These are phyloP conservation scores for Rutstroemia sp. DNA, from an alignment of 2,329 filamentous ascomycete genomes.

Conservation along the genomic window DNA sequence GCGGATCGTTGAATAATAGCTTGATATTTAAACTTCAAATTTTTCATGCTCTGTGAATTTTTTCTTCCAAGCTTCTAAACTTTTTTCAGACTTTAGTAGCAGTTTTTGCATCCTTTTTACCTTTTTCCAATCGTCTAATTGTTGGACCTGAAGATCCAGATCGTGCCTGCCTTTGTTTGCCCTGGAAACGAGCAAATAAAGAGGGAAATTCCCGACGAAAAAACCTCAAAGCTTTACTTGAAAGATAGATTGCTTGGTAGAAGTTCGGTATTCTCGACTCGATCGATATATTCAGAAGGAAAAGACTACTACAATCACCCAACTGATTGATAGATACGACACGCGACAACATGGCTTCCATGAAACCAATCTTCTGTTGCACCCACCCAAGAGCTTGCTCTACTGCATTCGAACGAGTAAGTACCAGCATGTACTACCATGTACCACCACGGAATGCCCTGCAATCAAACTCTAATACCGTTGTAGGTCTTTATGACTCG, in stretches of 20 bases:
- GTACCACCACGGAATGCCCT: neutral
- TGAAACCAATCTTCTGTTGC: constrained; percentile 80
- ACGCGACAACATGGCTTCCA: constrained; percentile 49
- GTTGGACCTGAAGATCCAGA: neutral
- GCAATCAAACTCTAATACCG: constrained; percentile 7
- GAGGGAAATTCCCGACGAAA: neutral
- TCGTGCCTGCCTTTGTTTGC: constrained; percentile 1
- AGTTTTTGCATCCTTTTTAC: neutral
- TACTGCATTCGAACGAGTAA: constrained; percentile 90
- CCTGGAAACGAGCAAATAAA: constrained; percentile 6
- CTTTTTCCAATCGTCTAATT: neutral
- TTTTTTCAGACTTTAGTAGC: neutral
- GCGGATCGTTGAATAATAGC: too few species aligned
- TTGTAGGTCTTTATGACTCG: constrained; percentile 94
- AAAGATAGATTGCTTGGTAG: constrained; percentile 22
- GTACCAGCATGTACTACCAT: neutral
- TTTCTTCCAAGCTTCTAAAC: neutral
- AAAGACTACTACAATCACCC: neutral
- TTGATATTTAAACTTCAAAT: too few species aligned
- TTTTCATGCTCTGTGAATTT: neutral
- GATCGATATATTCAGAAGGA: neutral
- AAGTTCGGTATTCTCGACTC: neutral
- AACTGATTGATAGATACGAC: neutral
- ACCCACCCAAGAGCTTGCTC: constrained; percentile 95
- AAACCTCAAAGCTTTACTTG: constrained; percentile 19